Base-by-base conservation (phyloP, 495 filamentous ascomycete species). In the Hyaloscypha bicolor region DNA sequence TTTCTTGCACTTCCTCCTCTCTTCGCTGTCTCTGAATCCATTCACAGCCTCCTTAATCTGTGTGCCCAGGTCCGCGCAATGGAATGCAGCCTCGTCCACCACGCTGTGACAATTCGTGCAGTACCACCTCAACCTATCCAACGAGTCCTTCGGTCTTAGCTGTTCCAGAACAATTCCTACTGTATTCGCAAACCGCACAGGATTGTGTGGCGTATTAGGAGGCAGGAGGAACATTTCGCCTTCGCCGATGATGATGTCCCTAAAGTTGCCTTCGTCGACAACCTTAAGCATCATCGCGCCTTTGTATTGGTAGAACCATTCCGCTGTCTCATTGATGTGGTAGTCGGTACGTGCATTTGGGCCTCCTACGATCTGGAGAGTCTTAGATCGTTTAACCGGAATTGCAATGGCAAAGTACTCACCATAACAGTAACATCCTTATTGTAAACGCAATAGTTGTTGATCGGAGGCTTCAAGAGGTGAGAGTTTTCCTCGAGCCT, bases 221-320 rank as follows among this genome's bases (percentile, higher is more conserved):
- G 95, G 95, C 5, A 99, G 85, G 1, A 99, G 84, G 79, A 96
- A 99, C 85, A 99, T 90, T 48, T 96, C 94, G 62, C 94, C 94
- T 79, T 99, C 94, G 70, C 87, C 83, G 75, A 99, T 96, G 57
- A 89, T 83, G 63, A 99, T 89, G 77, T 99, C 95, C 63, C 86
- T 83, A 78, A 96, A 96, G 9, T 25, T 30, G 31, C 81, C 81
- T 11, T 80, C 84, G 62, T 88, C 86, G 37, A 98, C 93, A 3
- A 95, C 92, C 73, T 96, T 96, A 59, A 99, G 88, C 22, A 97
- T 82, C 95, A 99, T 97, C 31, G 86, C 86, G 58, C 95, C 95
- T 65, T 87, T 86, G 82, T 97, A 91, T 76, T 97, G 94, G 83
- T 96, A 99, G 85, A 98, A 99, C 87, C 93, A 98, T 74, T 99